These are phyloP conservation scores for Pyricularia sp. DNA, from an alignment of 2,329 filamentous ascomycete genomes.

Conservation along the genomic window DNA sequence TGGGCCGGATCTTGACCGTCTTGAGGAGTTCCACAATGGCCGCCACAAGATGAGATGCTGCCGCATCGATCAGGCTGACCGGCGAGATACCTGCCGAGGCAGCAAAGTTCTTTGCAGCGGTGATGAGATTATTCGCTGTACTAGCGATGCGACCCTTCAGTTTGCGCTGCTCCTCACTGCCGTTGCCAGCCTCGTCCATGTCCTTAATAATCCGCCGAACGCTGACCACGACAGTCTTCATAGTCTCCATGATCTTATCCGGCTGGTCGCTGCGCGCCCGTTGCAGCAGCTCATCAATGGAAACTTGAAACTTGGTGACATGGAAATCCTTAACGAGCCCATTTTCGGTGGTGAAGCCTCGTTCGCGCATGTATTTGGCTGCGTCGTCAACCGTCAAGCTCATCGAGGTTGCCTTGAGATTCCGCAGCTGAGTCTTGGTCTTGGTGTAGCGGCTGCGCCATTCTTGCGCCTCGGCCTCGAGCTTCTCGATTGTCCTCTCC, in stretches of 20 bases:
- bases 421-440: slow-evolving; percentile 78
- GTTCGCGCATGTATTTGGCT: slow-evolving; percentile 55
- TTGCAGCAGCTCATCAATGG: slow-evolving; percentile 82
- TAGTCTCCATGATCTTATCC: slow-evolving; percentile 67
- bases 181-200: slow-evolving; percentile 48
- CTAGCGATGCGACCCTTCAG: slow-evolving; percentile 79
- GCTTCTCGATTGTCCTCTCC: slow-evolving; percentile 60
- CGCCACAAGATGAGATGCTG: slow-evolving; percentile 79
- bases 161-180: slow-evolving; percentile 45
- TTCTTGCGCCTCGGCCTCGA: slow-evolving; percentile 76
- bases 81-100: slow-evolving; percentile 76
- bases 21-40: slow-evolving; percentile 81
- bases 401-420: slow-evolving; percentile 70
- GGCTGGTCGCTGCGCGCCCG: slow-evolving; percentile 66
- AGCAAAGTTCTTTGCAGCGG: slow-evolving; percentile 85
- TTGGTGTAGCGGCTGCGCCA: slow-evolving; percentile 89
- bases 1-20: slow-evolving; percentile 72
- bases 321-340: slow-evolving; percentile 86
- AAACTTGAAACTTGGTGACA: slow-evolving; percentile 89
- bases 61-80: slow-evolving; percentile 87
- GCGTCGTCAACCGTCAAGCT: slow-evolving; percentile 63
- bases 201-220: slow-evolving; percentile 81
- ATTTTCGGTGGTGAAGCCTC: slow-evolving; percentile 57
- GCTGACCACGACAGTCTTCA: slow-evolving; percentile 76
- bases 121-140: slow-evolving; percentile 92